Conservation (phyloP, 495 filamentous ascomycete species). For the Penicillium malachiteum region DNA sequence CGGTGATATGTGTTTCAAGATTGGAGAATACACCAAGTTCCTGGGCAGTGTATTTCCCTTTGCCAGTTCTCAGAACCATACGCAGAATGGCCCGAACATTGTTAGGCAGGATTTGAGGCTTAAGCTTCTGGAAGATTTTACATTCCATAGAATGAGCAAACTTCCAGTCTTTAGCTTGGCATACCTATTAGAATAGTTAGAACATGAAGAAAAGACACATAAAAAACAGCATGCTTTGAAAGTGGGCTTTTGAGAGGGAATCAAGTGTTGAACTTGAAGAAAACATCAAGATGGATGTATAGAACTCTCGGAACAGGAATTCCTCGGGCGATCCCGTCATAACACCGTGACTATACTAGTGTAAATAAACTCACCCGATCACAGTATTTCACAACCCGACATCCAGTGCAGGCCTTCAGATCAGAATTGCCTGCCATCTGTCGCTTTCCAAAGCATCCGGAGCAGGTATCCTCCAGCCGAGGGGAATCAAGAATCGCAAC, state of each 20-base stretch:
- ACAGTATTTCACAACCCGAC: slow-evolving; percentile 64
- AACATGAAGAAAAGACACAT: background rate
- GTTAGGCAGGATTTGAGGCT: slow-evolving; percentile 52
- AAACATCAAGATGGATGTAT: background rate
- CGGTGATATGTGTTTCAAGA: slow-evolving; percentile 49
- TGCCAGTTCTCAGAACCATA: slow-evolving; percentile 45
- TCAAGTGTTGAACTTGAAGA: background rate
- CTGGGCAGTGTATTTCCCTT: slow-evolving; percentile 31
- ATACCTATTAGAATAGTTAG: slow-evolving; percentile 44
- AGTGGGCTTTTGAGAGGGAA: too few relatives aligned
- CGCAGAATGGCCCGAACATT: slow-evolving; percentile 55
- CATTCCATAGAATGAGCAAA: slow-evolving; percentile 61
- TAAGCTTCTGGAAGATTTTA: slow-evolving; percentile 44
- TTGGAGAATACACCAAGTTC: slow-evolving; percentile 41
- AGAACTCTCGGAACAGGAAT: too few relatives aligned
- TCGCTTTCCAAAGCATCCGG: slow-evolving; percentile 42
- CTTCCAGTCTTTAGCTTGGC: slow-evolving; percentile 63
- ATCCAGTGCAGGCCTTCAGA: slow-evolving; percentile 61
- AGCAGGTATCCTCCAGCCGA: slow-evolving; percentile 43
- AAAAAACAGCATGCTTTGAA: too few relatives aligned
- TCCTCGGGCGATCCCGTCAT: background rate
- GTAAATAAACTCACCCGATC: slow-evolving; percentile 50
- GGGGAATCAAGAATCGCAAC: slow-evolving; percentile 45
- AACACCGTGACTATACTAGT: background rate
- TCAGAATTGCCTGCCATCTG: slow-evolving; percentile 23